Evolutionary conservation across 306 rosid genomes (phyloP).

Genomic region (Vachellia collinsii): DNA sequence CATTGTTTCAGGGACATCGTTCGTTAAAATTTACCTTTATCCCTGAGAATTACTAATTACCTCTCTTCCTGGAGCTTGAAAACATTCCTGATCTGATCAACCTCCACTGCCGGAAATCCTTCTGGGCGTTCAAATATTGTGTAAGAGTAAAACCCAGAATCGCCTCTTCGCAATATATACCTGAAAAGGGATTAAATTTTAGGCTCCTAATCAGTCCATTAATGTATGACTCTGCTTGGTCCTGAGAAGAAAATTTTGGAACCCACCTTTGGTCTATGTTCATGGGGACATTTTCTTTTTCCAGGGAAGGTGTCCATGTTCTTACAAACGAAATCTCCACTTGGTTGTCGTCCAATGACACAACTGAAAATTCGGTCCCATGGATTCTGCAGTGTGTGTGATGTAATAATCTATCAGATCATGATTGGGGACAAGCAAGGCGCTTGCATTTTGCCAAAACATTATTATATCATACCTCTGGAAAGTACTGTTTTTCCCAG

Average conservation of each 20-base stretch:
- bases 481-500: neutral
- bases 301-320: conserved; percentile 54
- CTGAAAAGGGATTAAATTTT: conserved; percentile 39
- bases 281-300: conserved; percentile 46
- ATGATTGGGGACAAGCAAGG: neutral
- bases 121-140: conserved; percentile 64
- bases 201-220: too few species aligned
- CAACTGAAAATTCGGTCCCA: conserved; percentile 50
- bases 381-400: conserved; percentile 47
- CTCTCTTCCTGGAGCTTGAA: conserved; percentile 56
- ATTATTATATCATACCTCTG: conserved; percentile 49
- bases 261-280: conserved; percentile 75
- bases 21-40: neutral
- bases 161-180: conserved; percentile 58
- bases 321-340: conserved; percentile 70
- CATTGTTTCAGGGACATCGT: neutral
- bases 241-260: too few species aligned
- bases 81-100: conserved; percentile 66
- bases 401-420: neutral
- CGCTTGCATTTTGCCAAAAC: neutral
- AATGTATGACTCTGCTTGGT: too few species aligned
- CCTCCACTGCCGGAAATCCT: conserved; percentile 58
- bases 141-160: conserved; percentile 74
- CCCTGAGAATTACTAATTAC: conserved; percentile 32
- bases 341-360: conserved; percentile 41